phyloP scores from a whole-genome alignment of 352 stramenopile genomes.

The Saprolegnia parasitica region DNA sequence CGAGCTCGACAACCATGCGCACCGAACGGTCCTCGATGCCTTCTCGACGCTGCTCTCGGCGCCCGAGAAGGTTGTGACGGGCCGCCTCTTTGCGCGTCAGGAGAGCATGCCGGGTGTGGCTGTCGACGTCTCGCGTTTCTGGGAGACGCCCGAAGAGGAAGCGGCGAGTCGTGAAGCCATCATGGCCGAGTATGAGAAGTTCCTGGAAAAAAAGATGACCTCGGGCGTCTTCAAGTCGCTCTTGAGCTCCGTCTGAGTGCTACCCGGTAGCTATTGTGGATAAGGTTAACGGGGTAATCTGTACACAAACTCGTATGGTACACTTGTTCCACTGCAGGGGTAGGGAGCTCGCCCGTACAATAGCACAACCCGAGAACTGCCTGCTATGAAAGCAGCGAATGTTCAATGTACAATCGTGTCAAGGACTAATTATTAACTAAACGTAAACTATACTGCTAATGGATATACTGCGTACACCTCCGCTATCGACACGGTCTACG shows the following conservation, averaged over 20 bases:
- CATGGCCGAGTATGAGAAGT: not conserved
- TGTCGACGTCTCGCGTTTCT: constrained; percentile 11
- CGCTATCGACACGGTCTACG: not conserved
- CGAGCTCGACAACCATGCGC: not conserved
- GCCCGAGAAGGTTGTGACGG: not conserved
- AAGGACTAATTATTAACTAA: constrained; percentile 8
- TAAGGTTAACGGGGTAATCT: too few species aligned
- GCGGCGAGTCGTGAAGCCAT: not conserved
- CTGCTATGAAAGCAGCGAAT: too few species aligned
- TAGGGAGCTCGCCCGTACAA: too few species aligned
- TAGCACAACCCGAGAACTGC: too few species aligned
- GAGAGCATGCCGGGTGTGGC: constrained; percentile 9
- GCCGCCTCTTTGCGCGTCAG: not conserved
- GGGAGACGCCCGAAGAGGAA: not conserved
- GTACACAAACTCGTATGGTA: too few species aligned
- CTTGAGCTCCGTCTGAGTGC: too few species aligned
- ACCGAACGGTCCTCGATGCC: not conserved
- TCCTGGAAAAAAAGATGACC: too few species aligned
- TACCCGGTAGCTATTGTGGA: too few species aligned
- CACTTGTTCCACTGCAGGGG: too few species aligned
- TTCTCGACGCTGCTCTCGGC: not conserved
- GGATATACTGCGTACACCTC: not conserved
- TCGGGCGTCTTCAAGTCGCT: too few species aligned
- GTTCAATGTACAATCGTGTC: constrained; percentile 2
- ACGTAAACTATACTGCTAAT: constrained; percentile 8